Evolutionary conservation across 371 early-diverging fungal species (phyloP), one percentile per base, ranked within the genome.

Genomic region (Haplosporangium sp.): DNA sequence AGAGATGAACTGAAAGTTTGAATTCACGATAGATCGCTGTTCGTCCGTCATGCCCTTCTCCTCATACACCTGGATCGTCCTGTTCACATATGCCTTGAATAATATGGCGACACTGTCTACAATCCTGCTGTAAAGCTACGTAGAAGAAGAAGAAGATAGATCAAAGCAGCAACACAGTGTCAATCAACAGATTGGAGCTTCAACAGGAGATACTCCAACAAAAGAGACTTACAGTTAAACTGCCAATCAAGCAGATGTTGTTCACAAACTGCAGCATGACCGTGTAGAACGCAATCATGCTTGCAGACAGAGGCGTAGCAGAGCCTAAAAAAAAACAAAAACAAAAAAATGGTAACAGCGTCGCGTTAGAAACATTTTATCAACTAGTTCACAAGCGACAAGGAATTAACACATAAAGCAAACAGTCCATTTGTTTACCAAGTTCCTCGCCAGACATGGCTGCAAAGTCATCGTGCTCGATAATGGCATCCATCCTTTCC

Each of bases 201-300:
- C 29, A 29, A 29, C 29, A 16, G 45, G 13, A 45, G 11, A 11
- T 45, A 16, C 8, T 50, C 20, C 16, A 9, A 4, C 4, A n/a
- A 14, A 10, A 42, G 14, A 16, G n/a, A 63, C 73, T 53, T 81
- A 90, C 92, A 71, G 89, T 83, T 36, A 91, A 79, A 37, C 86
- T 89, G 51, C 92, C 87, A 43, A 94, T 74, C 23, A 91, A 71
- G 40, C 92, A 89, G 53, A 92, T 85, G 62, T 95, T 95, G 64
- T 89, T 86, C 29, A 92, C 92, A 87, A 94, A 96, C 55, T 90
- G 92, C 23, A 91, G 84, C 83, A 96, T 80, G 16, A 93, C 74
- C 40, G 89, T 89, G 69, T 93, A 90, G 65, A 88, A 89, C 37
- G 82, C 83, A 5, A 88, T 86, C 58, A 87, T 85, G 68, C 88